Base-by-base conservation (phyloP, 75 land plant species). In the Larix kaempferi region DNA sequence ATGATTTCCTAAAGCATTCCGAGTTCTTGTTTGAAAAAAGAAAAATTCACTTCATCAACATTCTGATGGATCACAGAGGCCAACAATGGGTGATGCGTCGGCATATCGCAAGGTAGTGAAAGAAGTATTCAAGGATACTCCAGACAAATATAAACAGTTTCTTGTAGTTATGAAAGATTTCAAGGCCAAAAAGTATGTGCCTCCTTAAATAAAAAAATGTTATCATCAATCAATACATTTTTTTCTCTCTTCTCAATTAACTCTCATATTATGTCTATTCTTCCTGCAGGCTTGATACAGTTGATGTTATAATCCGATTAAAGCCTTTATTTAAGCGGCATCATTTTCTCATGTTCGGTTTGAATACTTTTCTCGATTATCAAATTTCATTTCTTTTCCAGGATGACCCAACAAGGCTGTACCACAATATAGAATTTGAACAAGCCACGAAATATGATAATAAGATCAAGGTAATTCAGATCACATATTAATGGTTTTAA, bases 151-250 rank as follows among this genome's bases (percentile, higher is more conserved):
- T 78, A 90, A 88, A 44, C 84, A 83, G 72, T 96, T 96, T 65
- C 83, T 93, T 78, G 93, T 91, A 59, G 93, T 94, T 54, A 90
- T 96, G 94, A 90, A 93, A 73, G 91, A 90, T 64, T 96, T 96
- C 79, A 91, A 92, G 86, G 88, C 94, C 57, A 89, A 93, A 76
- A 87, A 85, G 95, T 90, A 10, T 67, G 71, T 35, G 13, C 44
- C 26, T 67, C 33, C 33, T 13, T 75, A 21, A 25, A 39, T 22
- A 22, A 22, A 22, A 60, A 22, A 22, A 22, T n/a, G 1, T 23
- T 23, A 23, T 25, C 41, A 56, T 61, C 22, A 17, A 66, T 60
- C 13, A 22, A 39, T 75, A 27, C 37, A 33, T 44, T 8, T 37
- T 62, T 76, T 1, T 4, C n/a, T n/a, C n/a, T n/a, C n/a, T 77